phyloP scores from a whole-genome alignment of 352 stramenopile species.

The Phytopythium oedochilum region DNA sequence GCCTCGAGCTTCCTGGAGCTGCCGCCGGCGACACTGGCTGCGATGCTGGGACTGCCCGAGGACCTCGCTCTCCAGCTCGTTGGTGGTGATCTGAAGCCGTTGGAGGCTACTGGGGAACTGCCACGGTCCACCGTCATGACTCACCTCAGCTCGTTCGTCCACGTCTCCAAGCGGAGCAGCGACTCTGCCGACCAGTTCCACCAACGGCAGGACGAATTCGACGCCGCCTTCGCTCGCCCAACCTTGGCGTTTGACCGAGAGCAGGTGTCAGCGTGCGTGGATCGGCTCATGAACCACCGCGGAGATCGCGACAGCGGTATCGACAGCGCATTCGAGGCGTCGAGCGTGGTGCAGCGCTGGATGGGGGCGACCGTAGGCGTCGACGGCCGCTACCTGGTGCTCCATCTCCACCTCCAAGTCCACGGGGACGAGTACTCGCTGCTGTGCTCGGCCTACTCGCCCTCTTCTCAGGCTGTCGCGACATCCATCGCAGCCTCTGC shows the following conservation, averaged over 20 bases:
- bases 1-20: slow-evolving; percentile 1
- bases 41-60: slow-evolving; percentile 12
- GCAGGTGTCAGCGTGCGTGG: slow-evolving; percentile 6
- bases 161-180: slow-evolving; percentile 1
- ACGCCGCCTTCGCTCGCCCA: slow-evolving; percentile 5
- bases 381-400: slow-evolving; percentile 10
- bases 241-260: slow-evolving; percentile 12
- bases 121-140: slow-evolving; percentile 16
- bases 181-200: slow-evolving; percentile 5
- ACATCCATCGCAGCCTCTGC: neutral
- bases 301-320: neutral
- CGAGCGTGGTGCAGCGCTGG: slow-evolving; percentile 5
- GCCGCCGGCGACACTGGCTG: slow-evolving; percentile 10
- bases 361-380: slow-evolving; percentile 3
- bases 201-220: slow-evolving; percentile 8
- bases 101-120: neutral
- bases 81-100: neutral
- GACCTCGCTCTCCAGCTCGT: neutral
- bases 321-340: neutral
- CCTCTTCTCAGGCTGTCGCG: slow-evolving; percentile 11
- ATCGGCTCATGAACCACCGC: neutral
- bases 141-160: slow-evolving; percentile 40
- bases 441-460: slow-evolving; percentile 22
- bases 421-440: slow-evolving; percentile 5
- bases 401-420: slow-evolving; percentile 11